phyloP scores from a whole-genome alignment of 179 eudicot genomes.

The Heliamphora pulchella region DNA sequence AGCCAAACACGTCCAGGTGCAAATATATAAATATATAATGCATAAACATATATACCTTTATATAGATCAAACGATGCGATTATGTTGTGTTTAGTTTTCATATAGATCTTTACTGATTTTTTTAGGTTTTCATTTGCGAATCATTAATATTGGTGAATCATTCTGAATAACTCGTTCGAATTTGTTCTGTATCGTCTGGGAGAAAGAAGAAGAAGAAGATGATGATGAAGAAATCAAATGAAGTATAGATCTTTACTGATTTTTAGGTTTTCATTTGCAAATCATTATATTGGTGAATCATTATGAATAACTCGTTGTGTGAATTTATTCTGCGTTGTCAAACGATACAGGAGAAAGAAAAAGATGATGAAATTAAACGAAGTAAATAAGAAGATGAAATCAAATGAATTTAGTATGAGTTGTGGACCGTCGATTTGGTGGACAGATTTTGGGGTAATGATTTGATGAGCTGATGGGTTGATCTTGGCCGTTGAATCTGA shows the following conservation, averaged over 20 bases:
- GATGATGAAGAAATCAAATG: too few relatives aligned
- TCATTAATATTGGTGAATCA: not conserved
- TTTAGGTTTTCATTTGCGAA: not conserved
- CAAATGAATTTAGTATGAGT: not conserved
- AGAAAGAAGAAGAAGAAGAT: too few relatives aligned
- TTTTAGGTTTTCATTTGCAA: not conserved
- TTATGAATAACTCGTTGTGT: not conserved
- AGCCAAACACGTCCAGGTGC: slow-evolving; percentile 78
- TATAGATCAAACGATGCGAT: not conserved
- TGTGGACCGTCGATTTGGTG: not conserved
- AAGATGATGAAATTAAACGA: too few relatives aligned
- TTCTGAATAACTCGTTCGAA: not conserved
- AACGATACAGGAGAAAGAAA: too few relatives aligned
- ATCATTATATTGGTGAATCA: not conserved
- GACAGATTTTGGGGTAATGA: not conserved
- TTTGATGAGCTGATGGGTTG: slow-evolving; percentile 4
- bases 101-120: not conserved
- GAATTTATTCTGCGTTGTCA: not conserved
- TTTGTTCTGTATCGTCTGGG: too few relatives aligned
- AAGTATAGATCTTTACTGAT: too few relatives aligned
- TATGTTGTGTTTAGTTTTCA: not conserved
- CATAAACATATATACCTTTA: not conserved
- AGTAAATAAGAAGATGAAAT: not conserved
- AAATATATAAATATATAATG: not conserved
- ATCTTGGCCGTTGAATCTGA: not conserved